Percentiles rank a stretch among this genome's conserved stretches.
Evolutionary conservation across 2,329 filamentous ascomycete species (phyloP).

Genomic region (Mariannaea sp.): DNA sequence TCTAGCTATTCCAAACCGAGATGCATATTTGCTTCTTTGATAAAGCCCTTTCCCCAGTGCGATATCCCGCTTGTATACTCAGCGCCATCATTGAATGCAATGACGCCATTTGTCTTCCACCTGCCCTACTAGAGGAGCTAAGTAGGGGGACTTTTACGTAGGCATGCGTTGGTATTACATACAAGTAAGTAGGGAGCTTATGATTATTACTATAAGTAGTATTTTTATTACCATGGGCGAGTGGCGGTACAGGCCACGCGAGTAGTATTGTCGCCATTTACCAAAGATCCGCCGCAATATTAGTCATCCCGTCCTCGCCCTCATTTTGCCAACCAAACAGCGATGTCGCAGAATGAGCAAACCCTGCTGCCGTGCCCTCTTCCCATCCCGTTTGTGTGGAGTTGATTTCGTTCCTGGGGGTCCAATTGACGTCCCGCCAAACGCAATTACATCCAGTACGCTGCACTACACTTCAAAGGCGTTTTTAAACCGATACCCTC

Average conservation of each 20-base stretch:
- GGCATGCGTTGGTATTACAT: too few relatives aligned
- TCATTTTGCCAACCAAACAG: slow-evolving; percentile 32
- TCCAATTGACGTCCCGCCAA: slow-evolving; percentile 19
- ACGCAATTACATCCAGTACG: slow-evolving; percentile 6
- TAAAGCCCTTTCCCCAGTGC: slow-evolving; percentile 8
- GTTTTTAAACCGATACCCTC: slow-evolving; percentile 1
- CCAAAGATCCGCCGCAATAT: slow-evolving; percentile 21
- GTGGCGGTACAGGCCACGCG: too few relatives aligned
- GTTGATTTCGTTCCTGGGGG: slow-evolving; percentile 5
- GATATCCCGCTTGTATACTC: background rate
- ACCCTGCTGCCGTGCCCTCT: background rate
- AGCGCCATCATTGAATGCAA: slow-evolving; percentile 31
- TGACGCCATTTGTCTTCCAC: slow-evolving; percentile 32
- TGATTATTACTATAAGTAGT: too few relatives aligned
- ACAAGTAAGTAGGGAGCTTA: too few relatives aligned
- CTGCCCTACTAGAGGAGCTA: too few relatives aligned
- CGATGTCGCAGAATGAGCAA: slow-evolving; percentile 33
- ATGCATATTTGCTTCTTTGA: background rate
- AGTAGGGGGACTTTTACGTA: too few relatives aligned
- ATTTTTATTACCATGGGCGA: too few relatives aligned
- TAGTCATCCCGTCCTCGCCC: slow-evolving; percentile 30
- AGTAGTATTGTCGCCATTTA: background rate
- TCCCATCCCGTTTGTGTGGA: slow-evolving; percentile 9
- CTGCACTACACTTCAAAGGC: background rate
- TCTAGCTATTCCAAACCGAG: background rate